Conservation (phyloP, 2,329 filamentous ascomycete species). For the Cylindrodendrum hubeiense region DNA sequence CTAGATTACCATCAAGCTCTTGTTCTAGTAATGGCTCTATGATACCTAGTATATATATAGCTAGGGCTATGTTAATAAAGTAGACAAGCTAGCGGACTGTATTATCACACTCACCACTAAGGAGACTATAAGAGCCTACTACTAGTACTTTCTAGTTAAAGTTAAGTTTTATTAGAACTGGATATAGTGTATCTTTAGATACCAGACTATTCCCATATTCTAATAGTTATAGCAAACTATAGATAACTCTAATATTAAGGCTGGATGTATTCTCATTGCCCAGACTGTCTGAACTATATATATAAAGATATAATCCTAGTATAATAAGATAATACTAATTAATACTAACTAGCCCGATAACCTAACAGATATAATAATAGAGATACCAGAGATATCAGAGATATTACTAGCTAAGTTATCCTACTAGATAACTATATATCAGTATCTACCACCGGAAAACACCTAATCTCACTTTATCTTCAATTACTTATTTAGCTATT, state of each 20-base stretch:
- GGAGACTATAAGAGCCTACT: too few relatives aligned
- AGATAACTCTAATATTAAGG: neutral
- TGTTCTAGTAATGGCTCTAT: neutral
- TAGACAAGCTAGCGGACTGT: neutral
- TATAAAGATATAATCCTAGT: constrained; percentile 8
- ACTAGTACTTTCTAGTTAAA: too few relatives aligned
- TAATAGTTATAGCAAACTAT: constrained; percentile 1
- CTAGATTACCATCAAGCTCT: constrained; percentile 5
- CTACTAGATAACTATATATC: neutral
- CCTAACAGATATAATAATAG: neutral
- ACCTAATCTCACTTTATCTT: neutral
- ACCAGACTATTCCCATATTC: too few relatives aligned
- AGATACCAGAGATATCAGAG: neutral
- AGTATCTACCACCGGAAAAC: neutral
- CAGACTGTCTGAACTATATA: constrained; percentile 17
- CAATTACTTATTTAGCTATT: neutral
- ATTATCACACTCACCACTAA: too few relatives aligned
- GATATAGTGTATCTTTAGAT: too few relatives aligned
- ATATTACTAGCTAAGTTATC: constrained; percentile 1
- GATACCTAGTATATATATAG: neutral
- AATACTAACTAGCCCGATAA: too few relatives aligned
- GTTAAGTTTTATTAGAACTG: too few relatives aligned
- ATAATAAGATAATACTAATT: neutral
- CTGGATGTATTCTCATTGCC: constrained; percentile 9
- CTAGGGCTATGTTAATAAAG: neutral